Evolutionary conservation across 805 yeast genomes (phyloP), one percentile per base, ranked within the genome.

Genomic region (Metschnikowia chrysomelidarum): DNA sequence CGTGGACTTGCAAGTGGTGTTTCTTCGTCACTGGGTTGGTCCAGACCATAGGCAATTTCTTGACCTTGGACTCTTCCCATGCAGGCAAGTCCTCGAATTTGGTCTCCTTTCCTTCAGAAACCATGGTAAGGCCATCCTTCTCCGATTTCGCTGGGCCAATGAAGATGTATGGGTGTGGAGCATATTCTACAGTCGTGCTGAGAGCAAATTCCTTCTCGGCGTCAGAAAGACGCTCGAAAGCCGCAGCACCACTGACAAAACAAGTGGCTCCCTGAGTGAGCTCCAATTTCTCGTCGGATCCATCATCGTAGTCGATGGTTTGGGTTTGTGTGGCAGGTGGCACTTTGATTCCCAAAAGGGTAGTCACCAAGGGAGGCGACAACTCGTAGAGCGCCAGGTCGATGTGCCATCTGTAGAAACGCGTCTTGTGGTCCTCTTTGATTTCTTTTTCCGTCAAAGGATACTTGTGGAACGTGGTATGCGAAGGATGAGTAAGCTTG

Each of bases 341-440:
- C 11, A 85, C 91, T 52, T 80, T 75, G 43, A 87, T 78, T 3
- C 95, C 96, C 34, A 87, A 69, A 43, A 87, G 70, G 2, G 95
- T 87, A 10, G 96, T 87, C 23, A 82, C 84, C 47, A 82, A 76
- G 19, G 96, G 96, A 19, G 96, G 95, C 11, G 89, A 77, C 49
- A 87, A 71, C 23, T 77, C 95, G 53, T 87, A 87, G 25, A 87
- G 71, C 4, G 96, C 96, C 23, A 93, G 81, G 60, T 87, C 96
- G 46, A 87, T 86, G 62, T 87, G 96, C 96, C 96, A 87, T 63
- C 96, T 76, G 73, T 87, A 87, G 59, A 80, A 87, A 50, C 94
- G 73, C 2, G 96, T 87, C 58, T 75, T 74, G 33, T 80, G 76
- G 16, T 75, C 67, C 1, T 54, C 33, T 64, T 68, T 74, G 44